Conservation (phyloP, 1,139 yeast species). For the Geotrichum reessii region DNA sequence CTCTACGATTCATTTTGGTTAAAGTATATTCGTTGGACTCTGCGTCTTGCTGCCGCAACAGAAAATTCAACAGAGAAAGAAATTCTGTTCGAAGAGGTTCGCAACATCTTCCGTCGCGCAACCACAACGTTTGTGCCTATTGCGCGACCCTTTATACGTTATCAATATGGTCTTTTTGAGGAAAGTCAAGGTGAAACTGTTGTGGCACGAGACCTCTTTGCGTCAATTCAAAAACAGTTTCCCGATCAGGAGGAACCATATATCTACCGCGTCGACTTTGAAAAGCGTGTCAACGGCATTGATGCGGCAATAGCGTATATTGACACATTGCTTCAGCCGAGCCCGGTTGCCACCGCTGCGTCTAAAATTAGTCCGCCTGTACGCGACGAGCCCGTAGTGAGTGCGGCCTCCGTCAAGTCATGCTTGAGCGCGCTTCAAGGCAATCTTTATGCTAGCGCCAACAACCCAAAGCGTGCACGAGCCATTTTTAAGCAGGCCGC, state of each 20-base stretch:
- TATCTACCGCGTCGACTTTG: conserved; percentile 27
- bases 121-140: conserved; percentile 33
- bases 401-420: conserved; percentile 2
- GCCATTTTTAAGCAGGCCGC: conserved; percentile 9
- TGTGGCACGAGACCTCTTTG: conserved; percentile 32
- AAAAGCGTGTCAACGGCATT: conserved; percentile 22
- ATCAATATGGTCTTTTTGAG: conserved; percentile 36
- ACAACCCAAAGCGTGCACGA: conserved; percentile 7
- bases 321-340: conserved; percentile 18
- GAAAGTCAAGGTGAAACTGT: conserved; percentile 31
- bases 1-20: conserved; percentile 57
- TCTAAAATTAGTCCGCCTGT: background rate
- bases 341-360: background rate
- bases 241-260: conserved; percentile 18
- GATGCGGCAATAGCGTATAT: conserved; percentile 24
- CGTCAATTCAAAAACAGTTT: conserved; percentile 20
- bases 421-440: conserved; percentile 13
- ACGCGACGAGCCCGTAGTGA: background rate
- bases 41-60: conserved; percentile 15
- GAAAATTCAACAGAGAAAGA: conserved; percentile 4
- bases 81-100: conserved; percentile 26
- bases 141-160: conserved; percentile 32
- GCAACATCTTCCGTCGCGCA: conserved; percentile 34
- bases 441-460: conserved; percentile 5
- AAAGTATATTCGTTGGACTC: conserved; percentile 47